phyloP scores from a whole-genome alignment of 768 basidiomycete species.

The Boletus eberwhitei region DNA sequence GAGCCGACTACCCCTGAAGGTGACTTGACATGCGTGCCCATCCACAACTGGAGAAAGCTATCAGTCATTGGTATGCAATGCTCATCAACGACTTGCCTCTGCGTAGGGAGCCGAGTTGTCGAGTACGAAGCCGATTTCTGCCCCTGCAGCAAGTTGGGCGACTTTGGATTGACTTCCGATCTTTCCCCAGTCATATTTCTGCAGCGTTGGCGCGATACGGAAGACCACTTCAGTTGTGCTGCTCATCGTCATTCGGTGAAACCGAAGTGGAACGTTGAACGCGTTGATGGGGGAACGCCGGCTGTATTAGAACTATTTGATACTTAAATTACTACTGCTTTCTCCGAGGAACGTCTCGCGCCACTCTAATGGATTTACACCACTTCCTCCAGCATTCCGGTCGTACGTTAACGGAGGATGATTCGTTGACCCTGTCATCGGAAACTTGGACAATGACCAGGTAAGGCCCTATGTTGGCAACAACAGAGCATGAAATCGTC shows the following conservation, averaged over 20 bases:
- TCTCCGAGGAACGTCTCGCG: too few species aligned
- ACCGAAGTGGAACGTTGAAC: background rate
- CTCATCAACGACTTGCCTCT: conserved; percentile 58
- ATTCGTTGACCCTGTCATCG: too few species aligned
- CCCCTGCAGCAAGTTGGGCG: conserved; percentile 74
- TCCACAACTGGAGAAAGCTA: conserved; percentile 73
- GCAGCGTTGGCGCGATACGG: conserved; percentile 78
- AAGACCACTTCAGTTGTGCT: conserved; percentile 48
- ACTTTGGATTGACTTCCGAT: conserved; percentile 76
- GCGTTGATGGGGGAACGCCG: background rate
- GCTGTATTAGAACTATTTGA: background rate
- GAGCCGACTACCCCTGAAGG: conserved; percentile 56
- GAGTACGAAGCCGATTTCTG: conserved; percentile 59
- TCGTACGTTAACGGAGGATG: too few species aligned
- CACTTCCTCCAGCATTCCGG: too few species aligned
- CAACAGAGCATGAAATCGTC: too few species aligned
- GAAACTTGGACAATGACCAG: too few species aligned
- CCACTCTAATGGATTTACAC: too few species aligned
- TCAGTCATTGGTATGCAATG: background rate
- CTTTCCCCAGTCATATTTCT: conserved; percentile 96
- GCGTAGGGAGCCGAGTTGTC: conserved; percentile 82
- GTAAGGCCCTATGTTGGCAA: too few species aligned
- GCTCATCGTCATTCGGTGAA: conserved; percentile 18
- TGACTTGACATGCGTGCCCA: conserved; percentile 90
- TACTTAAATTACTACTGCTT: too few species aligned